phyloP scores from a whole-genome alignment of 2,329 filamentous ascomycete genomes.

The Xylaria sp. region DNA sequence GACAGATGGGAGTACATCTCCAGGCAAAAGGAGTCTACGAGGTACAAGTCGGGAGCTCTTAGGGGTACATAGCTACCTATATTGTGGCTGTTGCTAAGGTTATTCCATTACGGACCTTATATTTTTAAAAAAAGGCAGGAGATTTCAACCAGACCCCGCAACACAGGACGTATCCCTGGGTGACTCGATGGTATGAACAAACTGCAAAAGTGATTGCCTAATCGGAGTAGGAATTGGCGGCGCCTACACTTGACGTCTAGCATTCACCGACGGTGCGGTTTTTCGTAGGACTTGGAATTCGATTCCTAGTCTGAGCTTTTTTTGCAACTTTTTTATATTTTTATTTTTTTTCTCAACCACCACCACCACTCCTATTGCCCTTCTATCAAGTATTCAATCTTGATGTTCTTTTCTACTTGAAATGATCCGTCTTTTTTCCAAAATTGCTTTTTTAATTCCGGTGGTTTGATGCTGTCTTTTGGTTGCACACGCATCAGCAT shows the following conservation, averaged over 20 bases:
- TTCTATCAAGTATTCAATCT: not conserved
- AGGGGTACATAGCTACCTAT: not conserved
- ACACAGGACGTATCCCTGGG: conserved; percentile 35
- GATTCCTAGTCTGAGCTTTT: conserved; percentile 25
- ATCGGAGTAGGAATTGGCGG: conserved; percentile 24
- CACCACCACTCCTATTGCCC: no score
- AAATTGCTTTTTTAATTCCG: not conserved
- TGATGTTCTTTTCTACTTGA: not conserved
- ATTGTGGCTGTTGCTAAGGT: not conserved
- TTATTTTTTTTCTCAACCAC: not conserved
- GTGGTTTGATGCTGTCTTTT: not conserved
- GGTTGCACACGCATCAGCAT: not conserved
- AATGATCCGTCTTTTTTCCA: not conserved
- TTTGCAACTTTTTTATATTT: conserved; percentile 7
- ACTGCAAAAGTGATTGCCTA: conserved; percentile 27
- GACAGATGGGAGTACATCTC: not conserved
- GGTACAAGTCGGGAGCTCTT: conserved; percentile 6
- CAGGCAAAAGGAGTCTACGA: not conserved
- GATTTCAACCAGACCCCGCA: conserved; percentile 23
- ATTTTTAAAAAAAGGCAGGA: not conserved
- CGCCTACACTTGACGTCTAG: conserved; percentile 2
- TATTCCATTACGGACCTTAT: not conserved
- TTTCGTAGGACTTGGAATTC: conserved; percentile 12
- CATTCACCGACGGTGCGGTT: conserved; percentile 4
- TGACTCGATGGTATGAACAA: conserved; percentile 33